Evolutionary conservation across 2,329 filamentous ascomycete genomes (phyloP), one percentile per base, ranked within the genome.

Genomic region (Fusarium sp.): DNA sequence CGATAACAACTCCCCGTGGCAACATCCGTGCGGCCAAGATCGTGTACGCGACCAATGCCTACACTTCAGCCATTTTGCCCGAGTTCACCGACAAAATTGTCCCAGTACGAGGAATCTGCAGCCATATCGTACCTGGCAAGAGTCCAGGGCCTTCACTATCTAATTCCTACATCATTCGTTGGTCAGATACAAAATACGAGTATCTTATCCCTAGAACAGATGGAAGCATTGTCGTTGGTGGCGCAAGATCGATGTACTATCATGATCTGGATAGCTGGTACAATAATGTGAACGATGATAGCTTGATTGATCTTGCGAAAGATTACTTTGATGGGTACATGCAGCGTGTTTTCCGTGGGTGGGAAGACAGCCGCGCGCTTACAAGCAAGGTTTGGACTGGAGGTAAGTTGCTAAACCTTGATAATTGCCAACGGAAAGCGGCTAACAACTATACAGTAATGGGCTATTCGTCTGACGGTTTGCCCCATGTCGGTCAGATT

Each of bases 311-410:
- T 1, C 37, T 40, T 24, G 57, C 57, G 0, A 59, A 40, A n/a
- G 11, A 16, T 1, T 55, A 86, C 66, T 87, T 85, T 65, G 78
- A 83, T 29, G 77, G 77, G 0, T 85, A 84, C 56, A 86, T 87
- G 81, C 82, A 83, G 61, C 74, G 79, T 4, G 79, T 79, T 42
- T 86, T 86, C 57, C 74, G 67, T 2, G 85, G 84, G 1, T 88
- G 85, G 85, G 82, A 86, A 45, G 68, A 80, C 3, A 82, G 76
- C 22, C 77, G 75, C 7, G 82, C 81, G 7, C 52, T 74, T 49
- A 68, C 76, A 2, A 74, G 76, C 25, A 71, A 72, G 2, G 66
- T 81, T 3, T 82, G 80, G 69, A 72, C 70, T 13, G 62, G 70
- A n/a, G 57, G 70, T 71, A 41, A 60, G 80, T 46, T 9, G 46